phyloP scores from a whole-genome alignment of 345 rosid genomes.

The Passiflora organensis region DNA sequence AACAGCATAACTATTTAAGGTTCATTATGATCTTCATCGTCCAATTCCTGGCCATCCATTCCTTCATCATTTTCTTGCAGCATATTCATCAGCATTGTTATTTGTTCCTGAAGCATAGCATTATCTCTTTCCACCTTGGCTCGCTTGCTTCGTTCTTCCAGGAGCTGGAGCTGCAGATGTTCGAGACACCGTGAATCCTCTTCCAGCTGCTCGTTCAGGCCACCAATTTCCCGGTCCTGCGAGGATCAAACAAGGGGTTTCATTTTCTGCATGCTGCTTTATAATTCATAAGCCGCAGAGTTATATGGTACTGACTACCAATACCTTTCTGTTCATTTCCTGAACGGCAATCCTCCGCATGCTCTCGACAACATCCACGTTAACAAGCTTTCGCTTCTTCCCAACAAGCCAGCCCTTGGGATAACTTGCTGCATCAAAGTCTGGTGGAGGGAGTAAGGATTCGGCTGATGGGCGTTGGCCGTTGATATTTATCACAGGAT shows the following conservation, averaged over 20 bases:
- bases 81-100: constrained; percentile 79
- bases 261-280: too few species aligned
- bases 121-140: constrained; percentile 80
- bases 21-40: constrained; percentile 32
- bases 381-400: constrained; percentile 87
- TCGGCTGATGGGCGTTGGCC: constrained; percentile 54
- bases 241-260: neutral
- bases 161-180: constrained; percentile 76
- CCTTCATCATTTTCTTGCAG: constrained; percentile 64
- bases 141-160: constrained; percentile 72
- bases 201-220: constrained; percentile 87
- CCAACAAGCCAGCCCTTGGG: constrained; percentile 94
- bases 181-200: constrained; percentile 78
- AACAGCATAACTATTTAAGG: too few species aligned
- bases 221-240: constrained; percentile 87
- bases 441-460: constrained; percentile 86
- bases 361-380: constrained; percentile 92
- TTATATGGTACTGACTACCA: too few species aligned
- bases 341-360: constrained; percentile 95
- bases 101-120: constrained; percentile 66
- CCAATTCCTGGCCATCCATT: too few species aligned
- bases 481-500: constrained; percentile 44
- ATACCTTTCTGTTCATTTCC: constrained; percentile 95
- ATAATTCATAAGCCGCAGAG: too few species aligned
- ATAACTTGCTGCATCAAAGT: constrained; percentile 72